Percentiles rank a stretch among this genome's conserved stretches.
These are phyloP conservation scores for Gnomoniopsis smithogilvyi DNA, from an alignment of 2,329 filamentous ascomycete species.

Conservation along the genomic window DNA sequence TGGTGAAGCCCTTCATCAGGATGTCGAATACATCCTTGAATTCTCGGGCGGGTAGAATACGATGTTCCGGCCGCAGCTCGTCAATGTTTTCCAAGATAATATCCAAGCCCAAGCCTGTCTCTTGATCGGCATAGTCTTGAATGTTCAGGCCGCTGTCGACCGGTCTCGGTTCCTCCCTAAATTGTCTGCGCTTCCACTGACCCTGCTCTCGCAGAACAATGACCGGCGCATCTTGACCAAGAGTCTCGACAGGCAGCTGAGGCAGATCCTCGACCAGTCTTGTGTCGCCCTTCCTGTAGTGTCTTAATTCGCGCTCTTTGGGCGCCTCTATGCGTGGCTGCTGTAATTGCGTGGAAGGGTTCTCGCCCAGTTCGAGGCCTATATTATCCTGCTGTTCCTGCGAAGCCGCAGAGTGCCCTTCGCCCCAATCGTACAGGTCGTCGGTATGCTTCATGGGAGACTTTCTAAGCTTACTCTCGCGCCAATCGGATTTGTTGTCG, in stretches of 20 bases:
- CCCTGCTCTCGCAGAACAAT: constrained; percentile 44
- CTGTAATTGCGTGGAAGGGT: neutral
- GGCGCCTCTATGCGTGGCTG: neutral
- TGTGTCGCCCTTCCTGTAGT: constrained; percentile 13
- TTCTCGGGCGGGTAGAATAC: constrained; percentile 33
- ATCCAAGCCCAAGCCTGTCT: constrained; percentile 22
- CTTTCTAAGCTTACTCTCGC: neutral
- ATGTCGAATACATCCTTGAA: constrained; percentile 38
- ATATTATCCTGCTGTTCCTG: neutral
- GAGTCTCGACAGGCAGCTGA: constrained; percentile 28
- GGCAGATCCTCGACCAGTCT: constrained; percentile 6
- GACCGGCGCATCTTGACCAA: constrained; percentile 40
- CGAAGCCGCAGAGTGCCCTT: neutral
- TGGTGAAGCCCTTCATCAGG: constrained; percentile 45
- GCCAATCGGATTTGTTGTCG: neutral
- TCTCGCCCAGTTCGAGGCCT: neutral
- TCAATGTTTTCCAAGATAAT: constrained; percentile 46
- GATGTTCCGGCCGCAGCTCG: constrained; percentile 43
- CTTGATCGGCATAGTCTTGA: constrained; percentile 19
- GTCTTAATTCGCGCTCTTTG: constrained; percentile 2
- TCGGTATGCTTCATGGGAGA: neutral
- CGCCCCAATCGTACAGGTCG: neutral
- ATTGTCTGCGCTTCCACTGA: constrained; percentile 8
- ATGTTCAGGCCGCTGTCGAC: neutral
- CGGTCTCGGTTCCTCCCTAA: neutral